Base-by-base conservation (phyloP, 768 basidiomycete species). In the Psilocybe cubensis region DNA sequence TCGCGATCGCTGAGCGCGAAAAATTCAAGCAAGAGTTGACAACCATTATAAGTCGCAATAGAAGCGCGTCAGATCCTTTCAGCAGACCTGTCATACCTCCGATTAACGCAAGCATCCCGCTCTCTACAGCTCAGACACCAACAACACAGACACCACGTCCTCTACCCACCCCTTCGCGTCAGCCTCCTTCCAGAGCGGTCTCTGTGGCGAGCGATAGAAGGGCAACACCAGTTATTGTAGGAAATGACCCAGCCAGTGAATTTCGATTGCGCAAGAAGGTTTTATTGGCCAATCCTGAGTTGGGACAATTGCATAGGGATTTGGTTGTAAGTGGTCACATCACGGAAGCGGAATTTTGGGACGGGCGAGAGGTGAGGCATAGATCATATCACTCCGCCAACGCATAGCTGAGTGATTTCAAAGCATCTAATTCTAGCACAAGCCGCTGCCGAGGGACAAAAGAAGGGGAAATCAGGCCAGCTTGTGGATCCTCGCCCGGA, bases 341-440 rank as follows among this genome's bases (percentile, higher is more conserved):
- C 27, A 89, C 89, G 1, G 96, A 98, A 72, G 83, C 85, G 0
- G 97, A 99, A 63, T 99, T 98, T 71, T 98, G 97, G 97, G 94
- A 95, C 59, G 94, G 94, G 28, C 81, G 97, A 67, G 91, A 97
- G 83, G 94, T 97, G 68, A 52, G 68, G 33, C 21, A 4, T 25
- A 40, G 21, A 23, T 20, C 14, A 51, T 35, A 25, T 23, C 8
- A 3, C 53, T 46, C 58, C 54, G 46, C 43, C 50, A 47, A 31
- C 23, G 58, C 54, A 10, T 51, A 43, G 49, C 66, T 58, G 59
- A 56, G 52, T 62, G 48, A 54, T 63, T 67, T 31, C 48, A 52
- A 62, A 94, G 92, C 86, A 92, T 59, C 80, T 94, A 10, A 74
- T 94, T 9, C 77, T 89, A 41, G 87, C 90, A 12, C 87, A 94